Evolutionary conservation across 2,329 filamentous ascomycete genomes (phyloP), one percentile per base, ranked within the genome.

Genomic region (Monosporascus sp.): DNA sequence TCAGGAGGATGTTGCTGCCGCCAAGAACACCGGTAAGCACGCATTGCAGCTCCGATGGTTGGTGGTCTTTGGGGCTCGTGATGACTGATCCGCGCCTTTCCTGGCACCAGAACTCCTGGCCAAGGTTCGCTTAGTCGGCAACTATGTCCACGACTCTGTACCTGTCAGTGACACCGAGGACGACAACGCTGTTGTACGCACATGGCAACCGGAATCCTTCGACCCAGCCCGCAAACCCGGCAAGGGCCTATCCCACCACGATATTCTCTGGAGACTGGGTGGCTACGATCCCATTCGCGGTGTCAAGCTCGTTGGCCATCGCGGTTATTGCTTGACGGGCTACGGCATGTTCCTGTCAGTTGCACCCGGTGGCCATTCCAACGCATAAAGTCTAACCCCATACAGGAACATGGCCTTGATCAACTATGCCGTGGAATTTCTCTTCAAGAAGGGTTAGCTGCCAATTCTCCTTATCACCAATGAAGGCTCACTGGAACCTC

Each of bases 221-320:
- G 80, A 35, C 31, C 31, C 75, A 22, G 83, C 89, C 48, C 84
- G 91, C 72, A 92, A 92, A 78, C 31, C 31, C 31, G 31, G 31
- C 9, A 83, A 84, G 63, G 80, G 88, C 53, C 86, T 97, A 57
- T 96, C 92, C 49, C 94, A 99, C 71, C 94, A 99, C 72, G 93
- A 97, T 69, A 91, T 99, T 51, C 83, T 97, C 55, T 84, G 87
- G 54, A 83, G 90, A 62, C 76, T 97, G 58, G 90, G 94, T 63
- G 92, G 93, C 51, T 97, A 96, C 68, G 94, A 97, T 68, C 88
- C 90, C 1, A 90, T 96, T 67, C 87, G 94, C 59, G 91, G 91
- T 60, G 89, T 91, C 59, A 97, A 97, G 78, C 83, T 97, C 58
- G 92, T 96, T 45, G 93, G 94, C 50, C 93, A 97, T 72, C 82